Evolutionary conservation across 176 grass and related monocot species (phyloP), one percentile per base, ranked within the genome.

Genomic region (Oryza longistaminata): DNA sequence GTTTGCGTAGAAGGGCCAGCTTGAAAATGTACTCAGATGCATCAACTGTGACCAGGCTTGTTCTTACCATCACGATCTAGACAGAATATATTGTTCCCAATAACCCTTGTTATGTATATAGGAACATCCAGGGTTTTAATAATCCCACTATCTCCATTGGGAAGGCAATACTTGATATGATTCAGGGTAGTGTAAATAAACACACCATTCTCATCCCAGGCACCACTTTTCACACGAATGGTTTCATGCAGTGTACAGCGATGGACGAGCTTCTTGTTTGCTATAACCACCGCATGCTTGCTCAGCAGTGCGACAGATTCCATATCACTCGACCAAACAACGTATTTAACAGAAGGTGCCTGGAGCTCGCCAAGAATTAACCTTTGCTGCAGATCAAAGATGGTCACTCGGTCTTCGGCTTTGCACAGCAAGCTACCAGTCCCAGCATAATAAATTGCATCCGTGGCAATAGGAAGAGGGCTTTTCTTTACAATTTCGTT

Each of bases 401-500:
- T 95, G 35, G 75, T 81, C 49, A 98, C 93, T 33, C 87, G 76
- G 67, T 98, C 96, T 80, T 98, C 96, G 69, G 96, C 91, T 85
- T 85, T 89, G 84, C 96, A 98, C 66, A 98, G 72, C 70, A 98
- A 40, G 46, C 92, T 95, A 6, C 96, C 96, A 7, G 96, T 98
- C 49, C 96, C 96, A 77, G 96, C 91, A 87, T 98, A 98, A 80
- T 90, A 95, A 66, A 98, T 92, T 64, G 87, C 89, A 88, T 98
- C 93, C 16, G 93, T 89, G n/a, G 87, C 87, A 89, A 98, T 86
- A 34, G 96, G 93, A 80, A 98, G 93, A 71, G 81, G 76, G 31
- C 67, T 90, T 80, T 98, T 98, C 89, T 98, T 98, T 66, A 98
- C 81, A 76, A 92, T 92, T n/a, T 95, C 96, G 66, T 98, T 95